These are phyloP conservation scores for Aurifilum marmelostoma DNA, from an alignment of 2,329 filamentous ascomycete species.

Conservation along the genomic window DNA sequence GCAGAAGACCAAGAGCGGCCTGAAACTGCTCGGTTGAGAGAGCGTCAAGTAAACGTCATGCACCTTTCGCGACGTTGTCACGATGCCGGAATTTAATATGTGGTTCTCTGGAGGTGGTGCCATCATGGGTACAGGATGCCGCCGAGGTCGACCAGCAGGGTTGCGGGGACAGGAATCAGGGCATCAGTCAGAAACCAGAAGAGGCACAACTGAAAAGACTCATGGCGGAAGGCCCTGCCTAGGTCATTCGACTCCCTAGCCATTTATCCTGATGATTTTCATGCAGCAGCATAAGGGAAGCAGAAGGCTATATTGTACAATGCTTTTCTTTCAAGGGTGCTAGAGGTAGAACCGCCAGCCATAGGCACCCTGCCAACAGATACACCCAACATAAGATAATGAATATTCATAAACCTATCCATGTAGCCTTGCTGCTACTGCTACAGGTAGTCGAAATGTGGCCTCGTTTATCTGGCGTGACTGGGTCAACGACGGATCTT, in stretches of 20 bases:
- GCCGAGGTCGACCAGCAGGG: not conserved
- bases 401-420: not conserved
- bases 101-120: not conserved
- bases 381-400: not conserved
- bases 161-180: not conserved
- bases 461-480: not conserved
- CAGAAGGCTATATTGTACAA: not conserved
- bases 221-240: not conserved
- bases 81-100: not conserved
- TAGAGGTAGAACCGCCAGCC: not conserved
- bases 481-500: not conserved
- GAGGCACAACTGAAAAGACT: not conserved
- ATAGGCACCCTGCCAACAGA: not conserved
- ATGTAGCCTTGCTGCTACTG: not conserved
- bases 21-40: conserved; percentile 61
- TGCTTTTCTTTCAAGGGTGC: not conserved
- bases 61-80: not conserved
- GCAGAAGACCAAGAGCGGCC: conserved; percentile 68
- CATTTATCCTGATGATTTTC: not conserved
- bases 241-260: too few relatives aligned
- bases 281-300: not conserved
- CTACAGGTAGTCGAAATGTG: not conserved
- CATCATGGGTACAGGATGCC: not conserved
- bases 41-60: not conserved
- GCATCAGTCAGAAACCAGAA: not conserved